Conservation (phyloP, 345 rosid genomes). For the Atalantia buxifolia region DNA sequence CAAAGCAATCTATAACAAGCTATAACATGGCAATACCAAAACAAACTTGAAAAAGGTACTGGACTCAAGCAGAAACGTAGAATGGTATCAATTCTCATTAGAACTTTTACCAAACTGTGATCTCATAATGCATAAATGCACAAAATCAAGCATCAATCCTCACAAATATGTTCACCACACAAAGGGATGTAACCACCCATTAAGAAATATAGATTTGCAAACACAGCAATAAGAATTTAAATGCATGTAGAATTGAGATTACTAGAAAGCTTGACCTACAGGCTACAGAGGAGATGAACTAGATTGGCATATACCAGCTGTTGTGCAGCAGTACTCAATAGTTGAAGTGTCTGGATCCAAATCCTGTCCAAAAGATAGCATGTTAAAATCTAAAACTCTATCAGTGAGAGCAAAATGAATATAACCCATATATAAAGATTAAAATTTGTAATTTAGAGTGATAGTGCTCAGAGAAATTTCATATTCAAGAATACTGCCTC, state of each 20-base stretch:
- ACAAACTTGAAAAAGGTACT: background rate
- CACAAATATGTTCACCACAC: background rate
- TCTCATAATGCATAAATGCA: background rate
- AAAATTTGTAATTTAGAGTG: background rate
- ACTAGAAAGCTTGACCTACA: slow-evolving; percentile 11
- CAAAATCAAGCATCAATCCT: background rate
- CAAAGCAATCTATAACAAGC: background rate
- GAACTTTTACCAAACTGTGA: background rate
- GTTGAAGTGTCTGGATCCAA: slow-evolving; percentile 72
- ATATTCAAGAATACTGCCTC: background rate
- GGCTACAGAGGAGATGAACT: slow-evolving; percentile 2
- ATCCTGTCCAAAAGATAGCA: slow-evolving; percentile 43
- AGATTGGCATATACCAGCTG: slow-evolving; percentile 66
- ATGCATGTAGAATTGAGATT: slow-evolving; percentile 8
- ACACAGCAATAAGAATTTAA: slow-evolving; percentile 1
- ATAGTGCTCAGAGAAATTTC: background rate
- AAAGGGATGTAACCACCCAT: background rate
- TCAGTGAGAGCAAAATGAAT: background rate
- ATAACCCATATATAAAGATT: background rate
- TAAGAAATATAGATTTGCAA: background rate
- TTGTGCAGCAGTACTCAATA: slow-evolving; percentile 72
- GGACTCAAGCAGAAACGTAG: background rate
- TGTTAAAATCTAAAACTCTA: background rate
- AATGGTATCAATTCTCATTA: background rate
- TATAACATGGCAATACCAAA: background rate